Base-by-base conservation (phyloP, 768 basidiomycete genomes). In the Leccinum barrowsii region DNA sequence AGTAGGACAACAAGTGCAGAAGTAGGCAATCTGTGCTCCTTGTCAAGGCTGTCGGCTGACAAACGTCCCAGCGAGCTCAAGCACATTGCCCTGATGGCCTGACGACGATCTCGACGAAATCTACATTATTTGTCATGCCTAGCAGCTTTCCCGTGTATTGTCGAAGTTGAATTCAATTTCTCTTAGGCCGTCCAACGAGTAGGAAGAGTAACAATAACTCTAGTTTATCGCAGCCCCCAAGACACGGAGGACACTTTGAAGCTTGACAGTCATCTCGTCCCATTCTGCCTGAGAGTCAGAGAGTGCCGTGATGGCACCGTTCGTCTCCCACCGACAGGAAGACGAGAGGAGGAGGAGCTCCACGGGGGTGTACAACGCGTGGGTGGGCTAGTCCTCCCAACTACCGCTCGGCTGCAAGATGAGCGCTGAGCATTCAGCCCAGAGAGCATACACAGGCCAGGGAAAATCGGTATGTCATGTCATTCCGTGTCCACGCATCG, bases 1-100 rank as follows among this genome's bases (percentile, higher is more conserved):
- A 69, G 94, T 94, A 46, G 94, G 94, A 5, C 84, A 91, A 68
- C 91, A 94, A 64, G 93, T 98, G 22, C 85, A 87, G 67, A 87
- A 85, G 90, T 91, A 65, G 68, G 85, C 67, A 2, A 32, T 32
- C 35, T 21, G 6, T 50, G 32, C 8, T 34, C 1, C 32, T 34
- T 34, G 12, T 12, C 50, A 21, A 53, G 26, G 10, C 26, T 47
- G 15, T 44, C 21, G 11, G 58, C 60, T 67, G 50, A 69, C 24
- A 19, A 17, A 52, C 55, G 30, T 52, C 37, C 5, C 65, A 93
- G 92, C 64, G 91, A 92, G 76, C 74, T 94, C 65, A 86, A 81
- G 65, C 84, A 92, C 59, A 93, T 94, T 56, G 85, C 88, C 13
- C 77, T 94, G 17, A 86, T 92, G 85, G 84, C 85, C 2, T 89